Evolutionary conservation across 768 basidiomycete genomes (phyloP).

Genomic region (Aureoboletus auriporus): DNA sequence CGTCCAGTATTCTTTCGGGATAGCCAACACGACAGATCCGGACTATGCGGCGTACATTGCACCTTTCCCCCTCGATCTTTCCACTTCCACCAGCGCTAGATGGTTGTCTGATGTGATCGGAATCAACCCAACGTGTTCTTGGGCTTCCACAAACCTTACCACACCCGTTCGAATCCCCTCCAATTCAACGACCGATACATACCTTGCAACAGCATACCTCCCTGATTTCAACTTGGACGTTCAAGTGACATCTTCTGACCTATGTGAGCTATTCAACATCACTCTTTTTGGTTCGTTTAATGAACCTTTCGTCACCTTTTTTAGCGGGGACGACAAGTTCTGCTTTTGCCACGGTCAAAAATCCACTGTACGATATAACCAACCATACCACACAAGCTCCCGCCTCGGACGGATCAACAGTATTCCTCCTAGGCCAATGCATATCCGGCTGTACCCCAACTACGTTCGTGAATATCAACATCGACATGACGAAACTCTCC

Average conservation of each 20-base stretch:
- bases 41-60: slow-evolving; percentile 17
- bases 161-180: slow-evolving; percentile 5
- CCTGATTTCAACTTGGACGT: slow-evolving; percentile 17
- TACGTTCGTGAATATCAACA: neutral
- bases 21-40: slow-evolving; percentile 8
- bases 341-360: slow-evolving; percentile 4
- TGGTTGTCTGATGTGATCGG: slow-evolving; percentile 28
- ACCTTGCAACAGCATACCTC: slow-evolving; percentile 14
- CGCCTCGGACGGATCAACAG: slow-evolving; percentile 18
- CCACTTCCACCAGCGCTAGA: slow-evolving; percentile 17
- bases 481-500: slow-evolving; percentile 13
- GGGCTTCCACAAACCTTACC: slow-evolving; percentile 26
- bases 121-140: slow-evolving; percentile 25
- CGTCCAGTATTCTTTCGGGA: slow-evolving; percentile 22
- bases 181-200: slow-evolving; percentile 3
- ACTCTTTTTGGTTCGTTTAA: neutral
- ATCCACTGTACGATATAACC: slow-evolving; percentile 6
- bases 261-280: slow-evolving; percentile 5
- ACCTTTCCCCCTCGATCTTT: slow-evolving; percentile 17
- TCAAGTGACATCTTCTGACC: neutral
- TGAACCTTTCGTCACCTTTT: neutral
- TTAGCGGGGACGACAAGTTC: neutral
- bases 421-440: slow-evolving; percentile 22
- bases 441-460: slow-evolving; percentile 10
- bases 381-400: slow-evolving; percentile 21